Evolutionary conservation across 2,329 filamentous ascomycete genomes (phyloP).

Genomic region (Ophiostoma novo-ulmi): DNA sequence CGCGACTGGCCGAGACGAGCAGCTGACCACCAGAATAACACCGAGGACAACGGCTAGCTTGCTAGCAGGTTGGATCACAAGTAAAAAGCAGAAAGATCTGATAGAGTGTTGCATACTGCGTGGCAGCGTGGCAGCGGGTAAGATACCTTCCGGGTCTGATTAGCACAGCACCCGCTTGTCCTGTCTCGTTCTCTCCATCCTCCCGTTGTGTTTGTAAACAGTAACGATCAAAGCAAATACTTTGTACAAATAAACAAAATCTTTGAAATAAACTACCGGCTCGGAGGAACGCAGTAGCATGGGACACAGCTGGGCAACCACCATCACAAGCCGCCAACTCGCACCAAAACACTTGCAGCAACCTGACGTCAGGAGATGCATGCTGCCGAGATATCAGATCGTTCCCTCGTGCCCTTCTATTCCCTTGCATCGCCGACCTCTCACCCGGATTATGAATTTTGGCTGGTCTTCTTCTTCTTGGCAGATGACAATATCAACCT

Average conservation of each 20-base stretch:
- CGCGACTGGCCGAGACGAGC: conserved; percentile 2
- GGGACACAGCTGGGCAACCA: background rate
- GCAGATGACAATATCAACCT: background rate
- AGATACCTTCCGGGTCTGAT: background rate
- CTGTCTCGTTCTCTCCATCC: background rate
- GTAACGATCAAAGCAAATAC: background rate
- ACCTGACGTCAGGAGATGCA: conserved; percentile 1
- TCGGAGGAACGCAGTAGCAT: background rate
- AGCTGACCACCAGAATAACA: conserved; percentile 5
- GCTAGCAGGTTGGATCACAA: background rate
- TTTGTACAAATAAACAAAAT: background rate
- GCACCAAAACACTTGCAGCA: background rate
- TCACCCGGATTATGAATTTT: background rate
- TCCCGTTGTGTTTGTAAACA: background rate
- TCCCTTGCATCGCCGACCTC: background rate
- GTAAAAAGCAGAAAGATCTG: background rate
- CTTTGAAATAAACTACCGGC: background rate
- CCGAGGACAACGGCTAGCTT: background rate
- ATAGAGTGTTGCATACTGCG: background rate
- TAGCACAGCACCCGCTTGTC: conserved; percentile 7
- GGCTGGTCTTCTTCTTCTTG: background rate
- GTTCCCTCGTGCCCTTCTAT: background rate
- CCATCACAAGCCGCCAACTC: background rate
- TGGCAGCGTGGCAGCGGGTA: background rate
- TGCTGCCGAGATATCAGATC: conserved; percentile 7